Evolutionary conservation across 257 asterid species (phyloP).

Genomic region (Perilla frutescens): DNA sequence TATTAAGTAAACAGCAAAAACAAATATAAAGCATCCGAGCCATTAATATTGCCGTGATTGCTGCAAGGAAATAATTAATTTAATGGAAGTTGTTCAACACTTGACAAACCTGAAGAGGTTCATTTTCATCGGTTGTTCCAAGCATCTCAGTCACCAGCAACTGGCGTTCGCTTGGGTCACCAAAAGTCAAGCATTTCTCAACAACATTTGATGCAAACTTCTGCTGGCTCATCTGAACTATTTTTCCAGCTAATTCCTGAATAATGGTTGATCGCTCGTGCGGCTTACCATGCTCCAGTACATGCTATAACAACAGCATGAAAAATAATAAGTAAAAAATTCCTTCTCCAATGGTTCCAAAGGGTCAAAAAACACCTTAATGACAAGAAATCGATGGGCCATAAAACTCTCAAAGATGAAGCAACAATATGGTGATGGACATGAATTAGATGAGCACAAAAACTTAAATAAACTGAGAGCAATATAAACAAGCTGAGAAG

Average conservation of each 20-base stretch:
- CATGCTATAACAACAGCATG: constrained; percentile 53
- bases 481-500: constrained; percentile 7
- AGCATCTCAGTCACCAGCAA: constrained; percentile 94
- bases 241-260: constrained; percentile 88
- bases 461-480: background rate
- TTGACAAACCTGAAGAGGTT: constrained; percentile 89
- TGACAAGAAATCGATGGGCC: background rate
- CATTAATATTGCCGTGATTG: constrained; percentile 1
- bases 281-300: constrained; percentile 94
- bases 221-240: constrained; percentile 98
- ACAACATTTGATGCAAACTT: constrained; percentile 98
- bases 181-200: constrained; percentile 90
- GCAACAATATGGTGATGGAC: constrained; percentile 1
- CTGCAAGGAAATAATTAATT: background rate
- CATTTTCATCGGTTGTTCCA: constrained; percentile 97
- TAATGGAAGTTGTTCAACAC: background rate
- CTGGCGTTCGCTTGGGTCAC: constrained; percentile 80
- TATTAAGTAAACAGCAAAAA: background rate
- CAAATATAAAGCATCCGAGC: background rate
- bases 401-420: background rate
- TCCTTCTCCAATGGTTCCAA: background rate
- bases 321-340: constrained; percentile 25
- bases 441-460: background rate
- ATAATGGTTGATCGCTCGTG: constrained; percentile 82
- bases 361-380: constrained; percentile 15